Evolutionary conservation across 2,329 filamentous ascomycete species (phyloP), one percentile per base, ranked within the genome.

Genomic region (Ophiosphaerella narmari): DNA sequence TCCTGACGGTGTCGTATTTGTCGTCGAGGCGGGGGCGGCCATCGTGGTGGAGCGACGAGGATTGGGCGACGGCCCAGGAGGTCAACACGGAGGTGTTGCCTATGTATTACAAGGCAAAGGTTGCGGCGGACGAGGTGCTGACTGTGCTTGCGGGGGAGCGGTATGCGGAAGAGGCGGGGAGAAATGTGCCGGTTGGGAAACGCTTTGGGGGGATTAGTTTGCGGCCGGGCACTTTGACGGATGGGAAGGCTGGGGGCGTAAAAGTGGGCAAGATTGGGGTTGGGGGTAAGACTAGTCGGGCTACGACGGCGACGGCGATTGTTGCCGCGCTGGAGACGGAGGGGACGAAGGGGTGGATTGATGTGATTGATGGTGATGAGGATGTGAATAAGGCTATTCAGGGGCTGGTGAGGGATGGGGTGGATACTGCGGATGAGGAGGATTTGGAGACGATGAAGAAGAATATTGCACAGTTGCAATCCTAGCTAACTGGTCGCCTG

Each of bases 61-160:
- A 80, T 46, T 80, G 77, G 76, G 71, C 69, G 5, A 60, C 61
- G 2, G 70, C 79, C 1, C 72, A 78, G 43, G 73, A 78, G 53
- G 69, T 76, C 32, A 81, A 82, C 57, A 72, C 69, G n/a, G 74
- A 79, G 24, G 64, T 78, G 0, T 68, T 84, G 14, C 78, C 80
- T 1, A 71, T 77, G 9, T 84, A 84, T 59, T 78, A 74, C 55
- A 73, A 78, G 36, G 81, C 81, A 14, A 84, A 84, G 59, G 73
- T 81, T 24, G 80, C 80, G 18, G 80, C 81, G 1, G 81, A 84
- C 54, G 80, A 83, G 66, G 80, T 80, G 43, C 69, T 83, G 58
- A 78, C 78, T 8, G 76, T 79, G 4, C 60, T 78, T 32, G 62
- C 62, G 14, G 71, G 66, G 31, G 60, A 70, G 42, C 53, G 71